Base-by-base conservation (phyloP, 139 green algal genomes). In the Closterium sp. region DNA sequence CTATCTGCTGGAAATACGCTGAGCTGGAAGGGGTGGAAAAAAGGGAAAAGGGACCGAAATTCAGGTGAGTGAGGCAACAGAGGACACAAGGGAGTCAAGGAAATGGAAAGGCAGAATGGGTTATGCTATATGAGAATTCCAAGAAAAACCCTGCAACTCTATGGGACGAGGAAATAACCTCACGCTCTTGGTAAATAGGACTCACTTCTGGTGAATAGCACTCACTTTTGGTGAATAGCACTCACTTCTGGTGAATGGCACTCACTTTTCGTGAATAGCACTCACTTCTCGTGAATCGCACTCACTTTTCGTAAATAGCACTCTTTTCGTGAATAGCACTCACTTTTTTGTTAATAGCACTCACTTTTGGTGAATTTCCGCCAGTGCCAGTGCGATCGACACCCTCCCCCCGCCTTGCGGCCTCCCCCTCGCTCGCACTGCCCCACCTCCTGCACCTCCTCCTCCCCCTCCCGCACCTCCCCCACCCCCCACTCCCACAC, bases 1-100 rank as follows among this genome's bases (percentile, higher is more conserved):
- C 88, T 31, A 91, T 86, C 88, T 91, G 43, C 88, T 91, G 30
- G 88, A 87, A 91, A 34, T 87, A 91, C 4, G 55, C 43, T 25
- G 88, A 91, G n/a, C 88, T 91, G 88, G 55, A 76, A 19, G 55
- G 16, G 23, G 2, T 2, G 25, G 55, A 76, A 76, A 2, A 28
- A 76, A 19, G 55, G 55, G 16, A 10, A 76, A 76, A 28, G 4
- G 55, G n/a, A n/a, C n/a, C n/a, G n/a, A n/a, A n/a, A n/a, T n/a
- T n/a, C n/a, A n/a, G n/a, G n/a, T n/a, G n/a, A n/a, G n/a, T n/a
- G n/a, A n/a, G n/a, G n/a, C n/a, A n/a, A n/a, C n/a, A n/a, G n/a
- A n/a, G n/a, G n/a, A n/a, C n/a, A n/a, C n/a, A n/a, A n/a, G n/a
- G n/a, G n/a, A n/a, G n/a, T n/a, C n/a, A n/a, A n/a, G n/a, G n/a